phyloP scores from a whole-genome alignment of 1,284 basidiomycete genomes.

The Cryptococcus wingfieldii region DNA sequence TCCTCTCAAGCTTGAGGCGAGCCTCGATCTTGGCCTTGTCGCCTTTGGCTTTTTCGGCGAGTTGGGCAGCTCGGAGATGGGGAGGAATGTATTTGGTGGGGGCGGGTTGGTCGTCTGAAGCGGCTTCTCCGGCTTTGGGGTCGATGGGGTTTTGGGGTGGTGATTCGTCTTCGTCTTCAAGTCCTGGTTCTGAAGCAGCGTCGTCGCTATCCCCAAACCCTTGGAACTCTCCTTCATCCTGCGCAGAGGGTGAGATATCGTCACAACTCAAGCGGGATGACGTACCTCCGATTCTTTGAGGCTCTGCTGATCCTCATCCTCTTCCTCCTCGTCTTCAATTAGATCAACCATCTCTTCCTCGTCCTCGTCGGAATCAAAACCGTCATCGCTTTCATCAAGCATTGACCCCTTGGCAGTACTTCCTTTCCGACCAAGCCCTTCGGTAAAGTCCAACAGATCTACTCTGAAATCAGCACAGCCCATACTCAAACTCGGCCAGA shows the following conservation, averaged over 20 bases:
- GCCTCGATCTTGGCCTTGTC: conserved; percentile 54
- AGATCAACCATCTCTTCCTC: conserved; percentile 6
- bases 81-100: conserved; percentile 54
- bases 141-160: background rate
- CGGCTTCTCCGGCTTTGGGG: background rate
- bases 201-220: background rate
- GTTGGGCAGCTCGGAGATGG: conserved; percentile 49
- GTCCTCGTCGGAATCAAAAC: conserved; percentile 5
- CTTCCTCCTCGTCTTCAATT: conserved; percentile 4
- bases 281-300: conserved; percentile 6
- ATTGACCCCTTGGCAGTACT: conserved; percentile 16
- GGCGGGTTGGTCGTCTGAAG: conserved; percentile 12
- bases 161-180: background rate
- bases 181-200: background rate
- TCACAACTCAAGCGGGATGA: conserved; percentile 1
- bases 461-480: conserved; percentile 3
- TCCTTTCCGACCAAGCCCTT: conserved; percentile 37
- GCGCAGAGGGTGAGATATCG: conserved; percentile 1
- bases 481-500: conserved; percentile 17
- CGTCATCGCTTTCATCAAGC: conserved; percentile 10
- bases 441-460: conserved; percentile 54
- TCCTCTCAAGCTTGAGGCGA: conserved; percentile 64
- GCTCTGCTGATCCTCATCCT: conserved; percentile 17
- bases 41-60: conserved; percentile 38
- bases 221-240: background rate